Percentiles rank a stretch among this genome's conserved stretches.
phyloP scores from a whole-genome alignment of 192 early-diverging fungal genomes.

The Podila epicladia region DNA sequence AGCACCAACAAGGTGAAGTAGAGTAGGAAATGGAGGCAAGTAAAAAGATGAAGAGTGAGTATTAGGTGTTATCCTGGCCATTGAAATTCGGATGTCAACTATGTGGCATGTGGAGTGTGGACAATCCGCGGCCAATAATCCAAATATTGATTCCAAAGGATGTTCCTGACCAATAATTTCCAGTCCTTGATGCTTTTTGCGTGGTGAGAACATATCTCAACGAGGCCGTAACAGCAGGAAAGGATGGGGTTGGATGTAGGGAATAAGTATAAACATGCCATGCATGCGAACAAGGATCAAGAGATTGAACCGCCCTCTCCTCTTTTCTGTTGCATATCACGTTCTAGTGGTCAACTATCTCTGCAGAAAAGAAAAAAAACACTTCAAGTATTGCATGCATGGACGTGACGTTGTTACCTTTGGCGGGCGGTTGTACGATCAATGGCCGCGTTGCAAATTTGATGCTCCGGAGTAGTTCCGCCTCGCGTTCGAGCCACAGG shows the following conservation, averaged over 20 bases:
- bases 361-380: neutral
- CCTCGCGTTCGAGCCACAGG: slow-evolving; percentile 58
- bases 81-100: neutral
- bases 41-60: neutral
- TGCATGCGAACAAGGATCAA: too few relatives aligned
- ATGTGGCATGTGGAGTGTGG: too few relatives aligned
- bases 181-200: neutral
- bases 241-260: neutral
- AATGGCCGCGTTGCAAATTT: slow-evolving; percentile 49
- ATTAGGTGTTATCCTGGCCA: neutral
- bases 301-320: neutral
- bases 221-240: neutral
- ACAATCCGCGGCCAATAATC: too few relatives aligned
- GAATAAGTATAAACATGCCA: neutral
- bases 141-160: neutral
- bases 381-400: neutral
- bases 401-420: slow-evolving; percentile 7
- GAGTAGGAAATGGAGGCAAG: neutral
- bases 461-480: slow-evolving; percentile 54
- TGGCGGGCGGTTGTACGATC: slow-evolving; percentile 43
- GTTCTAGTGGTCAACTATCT: neutral
- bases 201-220: neutral
- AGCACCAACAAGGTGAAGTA: neutral
- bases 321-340: too few relatives aligned
- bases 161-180: neutral